phyloP scores from a whole-genome alignment of 1,284 basidiomycete genomes.

The Puccinia coronata region DNA sequence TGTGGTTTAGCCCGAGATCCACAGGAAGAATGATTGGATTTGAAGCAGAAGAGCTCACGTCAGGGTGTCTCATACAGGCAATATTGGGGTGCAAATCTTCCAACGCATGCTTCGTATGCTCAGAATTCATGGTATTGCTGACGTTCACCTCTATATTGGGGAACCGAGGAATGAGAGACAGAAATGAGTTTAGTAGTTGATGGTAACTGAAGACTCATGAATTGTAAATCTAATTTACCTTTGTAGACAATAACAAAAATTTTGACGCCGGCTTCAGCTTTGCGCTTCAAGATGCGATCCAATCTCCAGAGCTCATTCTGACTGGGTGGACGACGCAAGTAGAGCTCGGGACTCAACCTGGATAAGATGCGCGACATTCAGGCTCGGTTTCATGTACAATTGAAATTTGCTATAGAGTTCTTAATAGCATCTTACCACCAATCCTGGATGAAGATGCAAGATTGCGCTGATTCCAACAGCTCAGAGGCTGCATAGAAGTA shows the following conservation, averaged over 20 bases:
- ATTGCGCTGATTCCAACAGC: conserved; percentile 68
- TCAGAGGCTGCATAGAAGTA: conserved; percentile 92
- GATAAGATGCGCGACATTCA: too few species aligned
- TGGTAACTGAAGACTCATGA: too few species aligned
- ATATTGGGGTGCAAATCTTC: conserved; percentile 84
- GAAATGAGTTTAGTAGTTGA: not conserved
- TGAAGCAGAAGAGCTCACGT: conserved; percentile 38
- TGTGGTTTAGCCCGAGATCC: not conserved
- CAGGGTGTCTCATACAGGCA: conserved; percentile 66
- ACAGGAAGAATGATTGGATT: not conserved
- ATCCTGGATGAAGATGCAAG: conserved; percentile 72
- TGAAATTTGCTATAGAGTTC: too few species aligned
- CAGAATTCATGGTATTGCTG: conserved; percentile 84
- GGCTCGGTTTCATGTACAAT: too few species aligned
- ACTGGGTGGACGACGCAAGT: conserved; percentile 83
- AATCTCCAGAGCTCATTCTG: conserved; percentile 79
- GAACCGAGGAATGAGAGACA: not conserved
- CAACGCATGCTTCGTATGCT: conserved; percentile 66
- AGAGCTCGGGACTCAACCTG: conserved; percentile 83
- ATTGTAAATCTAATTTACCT: conserved; percentile 59
- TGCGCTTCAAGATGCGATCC: conserved; percentile 77
- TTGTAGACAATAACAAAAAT: conserved; percentile 73
- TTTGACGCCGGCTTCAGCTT: conserved; percentile 85
- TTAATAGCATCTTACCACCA: conserved; percentile 69
- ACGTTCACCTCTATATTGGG: conserved; percentile 68